Conservation (phyloP, 441 rosid species). For the Brassica hybrid region DNA sequence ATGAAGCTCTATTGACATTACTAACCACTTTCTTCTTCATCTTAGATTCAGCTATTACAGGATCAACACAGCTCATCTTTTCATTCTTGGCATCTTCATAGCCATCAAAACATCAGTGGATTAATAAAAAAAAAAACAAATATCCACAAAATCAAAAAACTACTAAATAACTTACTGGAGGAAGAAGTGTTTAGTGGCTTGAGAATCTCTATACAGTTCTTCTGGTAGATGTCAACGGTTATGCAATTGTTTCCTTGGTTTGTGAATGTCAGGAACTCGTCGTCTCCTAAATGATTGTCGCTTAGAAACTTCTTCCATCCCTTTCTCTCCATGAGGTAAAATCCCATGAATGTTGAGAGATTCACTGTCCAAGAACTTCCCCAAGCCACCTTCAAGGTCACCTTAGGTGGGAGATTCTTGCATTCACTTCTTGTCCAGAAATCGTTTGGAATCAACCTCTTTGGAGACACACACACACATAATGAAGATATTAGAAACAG, state of each 20-base stretch:
- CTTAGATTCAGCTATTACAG: not conserved
- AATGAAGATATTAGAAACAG: not conserved
- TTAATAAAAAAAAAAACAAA: not conserved
- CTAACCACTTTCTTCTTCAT: not conserved
- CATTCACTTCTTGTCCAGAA: not conserved
- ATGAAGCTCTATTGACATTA: constrained; percentile 17
- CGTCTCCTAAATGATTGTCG: constrained; percentile 16
- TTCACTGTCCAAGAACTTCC: constrained; percentile 16
- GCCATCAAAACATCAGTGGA: not conserved
- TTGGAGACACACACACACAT: not conserved
- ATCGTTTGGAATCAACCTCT: constrained; percentile 12
- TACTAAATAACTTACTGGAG: constrained; percentile 1
- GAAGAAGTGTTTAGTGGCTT: constrained; percentile 10
- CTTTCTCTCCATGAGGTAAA: constrained; percentile 5
- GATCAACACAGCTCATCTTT: constrained; percentile 1
- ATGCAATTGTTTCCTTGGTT: constrained; percentile 16
- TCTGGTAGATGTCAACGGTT: constrained; percentile 13
- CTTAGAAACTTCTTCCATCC: constrained; percentile 17
- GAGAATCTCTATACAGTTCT: constrained; percentile 10
- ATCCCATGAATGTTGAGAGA: constrained; percentile 18
- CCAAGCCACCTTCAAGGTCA: constrained; percentile 15
- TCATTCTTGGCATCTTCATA: not conserved
- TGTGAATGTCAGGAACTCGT: constrained; percentile 23
- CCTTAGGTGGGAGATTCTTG: not conserved
- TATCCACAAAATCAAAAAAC: not conserved